Evolutionary conservation across 768 basidiomycete genomes (phyloP).

Genomic region (Thelephora ganbajun): DNA sequence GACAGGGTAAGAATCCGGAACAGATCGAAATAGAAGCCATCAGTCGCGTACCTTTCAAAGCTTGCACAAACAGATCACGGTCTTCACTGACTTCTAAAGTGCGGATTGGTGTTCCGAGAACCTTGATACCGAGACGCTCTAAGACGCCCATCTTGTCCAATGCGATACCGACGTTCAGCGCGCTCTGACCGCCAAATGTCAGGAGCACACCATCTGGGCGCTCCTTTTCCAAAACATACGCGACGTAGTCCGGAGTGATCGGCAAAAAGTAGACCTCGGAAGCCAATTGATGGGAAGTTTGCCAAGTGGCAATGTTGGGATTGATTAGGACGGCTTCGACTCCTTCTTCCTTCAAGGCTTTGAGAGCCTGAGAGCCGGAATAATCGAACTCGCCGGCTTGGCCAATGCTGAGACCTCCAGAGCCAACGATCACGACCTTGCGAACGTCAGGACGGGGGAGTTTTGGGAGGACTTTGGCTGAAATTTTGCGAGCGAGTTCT

Average conservation of each 20-base stretch:
- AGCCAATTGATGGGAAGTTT: slow-evolving; percentile 95
- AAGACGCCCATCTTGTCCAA: slow-evolving; percentile 94
- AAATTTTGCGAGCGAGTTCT: slow-evolving; percentile 85
- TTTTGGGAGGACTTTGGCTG: slow-evolving; percentile 87
- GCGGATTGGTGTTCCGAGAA: slow-evolving; percentile 88
- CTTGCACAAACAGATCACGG: slow-evolving; percentile 89
- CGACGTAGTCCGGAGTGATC: slow-evolving; percentile 93
- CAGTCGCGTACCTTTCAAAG: slow-evolving; percentile 57
- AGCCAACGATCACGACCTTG: slow-evolving; percentile 92
- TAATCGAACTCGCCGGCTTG: slow-evolving; percentile 99
- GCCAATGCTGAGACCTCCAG: slow-evolving; percentile 91
- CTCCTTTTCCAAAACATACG: slow-evolving; percentile 97
- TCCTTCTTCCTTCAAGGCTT: slow-evolving; percentile 92
- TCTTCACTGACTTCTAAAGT: slow-evolving; percentile 97
- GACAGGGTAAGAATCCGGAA: background rate
- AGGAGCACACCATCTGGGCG: slow-evolving; percentile 93
- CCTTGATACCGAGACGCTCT: slow-evolving; percentile 83
- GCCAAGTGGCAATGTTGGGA: slow-evolving; percentile 98
- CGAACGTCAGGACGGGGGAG: slow-evolving; percentile 83
- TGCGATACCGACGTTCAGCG: slow-evolving; percentile 93
- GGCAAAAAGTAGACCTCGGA: slow-evolving; percentile 97
- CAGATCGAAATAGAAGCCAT: background rate
- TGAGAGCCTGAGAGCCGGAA: slow-evolving; percentile 96
- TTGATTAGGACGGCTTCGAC: slow-evolving; percentile 92
- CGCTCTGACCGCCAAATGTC: slow-evolving; percentile 97